Evolutionary conservation across 495 filamentous ascomycete species (phyloP).

Genomic region (Talaromyces wortmannii): DNA sequence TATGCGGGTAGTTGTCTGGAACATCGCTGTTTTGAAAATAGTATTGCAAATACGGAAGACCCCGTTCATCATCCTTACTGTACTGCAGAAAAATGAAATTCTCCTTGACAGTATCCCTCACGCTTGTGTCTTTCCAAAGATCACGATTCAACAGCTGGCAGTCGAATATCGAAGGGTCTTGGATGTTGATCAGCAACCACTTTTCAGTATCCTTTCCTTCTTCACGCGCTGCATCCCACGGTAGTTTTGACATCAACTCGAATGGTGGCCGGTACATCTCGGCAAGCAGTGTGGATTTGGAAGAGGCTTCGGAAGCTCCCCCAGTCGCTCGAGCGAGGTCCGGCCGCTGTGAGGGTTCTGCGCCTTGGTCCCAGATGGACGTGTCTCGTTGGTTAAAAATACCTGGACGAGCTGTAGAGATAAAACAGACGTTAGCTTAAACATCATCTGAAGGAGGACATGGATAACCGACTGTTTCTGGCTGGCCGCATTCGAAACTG

Average conservation of each 20-base stretch:
- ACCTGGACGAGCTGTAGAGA: constrained; percentile 45
- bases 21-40: constrained; percentile 73
- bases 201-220: constrained; percentile 79
- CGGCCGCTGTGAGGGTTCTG: constrained; percentile 37
- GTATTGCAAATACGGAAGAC: constrained; percentile 74
- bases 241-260: constrained; percentile 67
- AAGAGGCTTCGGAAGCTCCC: constrained; percentile 64
- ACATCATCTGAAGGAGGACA: not conserved
- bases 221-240: constrained; percentile 76
- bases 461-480: constrained; percentile 33
- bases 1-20: constrained; percentile 84
- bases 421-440: constrained; percentile 1
- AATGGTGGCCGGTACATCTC: constrained; percentile 90
- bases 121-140: constrained; percentile 79
- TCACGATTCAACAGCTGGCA: constrained; percentile 92
- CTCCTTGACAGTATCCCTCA: constrained; percentile 74
- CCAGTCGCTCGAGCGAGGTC: constrained; percentile 57
- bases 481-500: constrained; percentile 54
- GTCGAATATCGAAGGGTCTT: constrained; percentile 84
- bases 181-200: constrained; percentile 93
- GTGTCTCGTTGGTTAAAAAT: constrained; percentile 81
- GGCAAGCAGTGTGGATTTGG: constrained; percentile 67
- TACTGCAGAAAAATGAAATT: constrained; percentile 96
- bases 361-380: constrained; percentile 69
- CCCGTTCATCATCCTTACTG: constrained; percentile 69